Base-by-base conservation (phyloP, 2,329 filamentous ascomycete species). In the Fusarium anguioides region DNA sequence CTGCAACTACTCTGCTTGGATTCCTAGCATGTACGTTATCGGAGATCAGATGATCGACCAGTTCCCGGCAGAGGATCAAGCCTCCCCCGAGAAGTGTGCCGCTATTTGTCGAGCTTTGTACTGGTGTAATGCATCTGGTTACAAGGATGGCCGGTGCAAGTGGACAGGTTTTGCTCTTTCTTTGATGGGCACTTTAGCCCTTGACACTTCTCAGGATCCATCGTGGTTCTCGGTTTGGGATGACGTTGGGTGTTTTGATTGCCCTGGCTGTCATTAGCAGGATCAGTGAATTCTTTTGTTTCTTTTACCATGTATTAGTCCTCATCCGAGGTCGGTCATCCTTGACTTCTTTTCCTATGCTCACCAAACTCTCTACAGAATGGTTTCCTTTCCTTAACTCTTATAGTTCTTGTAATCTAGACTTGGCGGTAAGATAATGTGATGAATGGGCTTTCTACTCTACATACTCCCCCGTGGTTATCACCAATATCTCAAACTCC, bases 391-490 rank as follows among this genome's bases (percentile, higher is more conserved):
- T n/a, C 1, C 20, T 27, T 14, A 1, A 11, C 8, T 11, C n/a
- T 17, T 21, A 6, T 17, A 17, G n/a, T 29, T 29, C 15, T 8
- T 4, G 6, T 29, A 50, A 1, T 20, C 3, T 15, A 50, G 18
- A 29, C 20, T 21, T 3, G 6, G 6, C 4, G n/a, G 8, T 41
- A 49, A 27, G 23, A 42, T 42, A 42, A 23, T 42, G 15, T 8
- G n/a, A 21, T 41, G 2, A 15, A 42, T 7, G n/a, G 18, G 4
- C 4, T 14, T 1, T 14, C 21, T 4, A 63, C 1, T 63, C 60
- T 5, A 27, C 3, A 9, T 49, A 63, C 10, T 63, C 60, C 2
- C 60, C 60, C 0, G 60, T 63, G 1, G 60, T 63, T 41, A 63
- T 44, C 0, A 64, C 44, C 3, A 63, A 1, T 17, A 63, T 51